Evolutionary conservation across 768 basidiomycete genomes (phyloP).

Genomic region (Tephrocybe sp.): DNA sequence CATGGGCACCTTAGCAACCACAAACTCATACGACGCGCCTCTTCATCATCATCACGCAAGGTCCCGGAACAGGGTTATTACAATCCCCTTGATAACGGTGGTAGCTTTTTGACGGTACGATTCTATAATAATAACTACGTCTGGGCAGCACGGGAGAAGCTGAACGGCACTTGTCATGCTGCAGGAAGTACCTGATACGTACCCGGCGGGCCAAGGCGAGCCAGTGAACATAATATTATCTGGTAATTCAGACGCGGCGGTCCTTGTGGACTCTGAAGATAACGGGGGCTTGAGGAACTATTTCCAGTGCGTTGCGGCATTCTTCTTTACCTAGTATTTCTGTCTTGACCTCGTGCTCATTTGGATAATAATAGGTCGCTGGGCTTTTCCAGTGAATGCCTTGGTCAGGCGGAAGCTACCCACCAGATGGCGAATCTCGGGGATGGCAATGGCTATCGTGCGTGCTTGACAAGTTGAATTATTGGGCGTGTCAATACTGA

Average conservation of each 20-base stretch:
- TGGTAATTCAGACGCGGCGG: constrained; percentile 67
- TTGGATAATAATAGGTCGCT: constrained; percentile 49
- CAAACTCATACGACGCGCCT: constrained; percentile 11
- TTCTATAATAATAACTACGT: constrained; percentile 9
- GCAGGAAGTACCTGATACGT: constrained; percentile 57
- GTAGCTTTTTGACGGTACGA: constrained; percentile 72
- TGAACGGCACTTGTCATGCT: background rate
- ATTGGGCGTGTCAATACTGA: background rate
- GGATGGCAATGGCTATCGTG: constrained; percentile 75
- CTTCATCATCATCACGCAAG: constrained; percentile 24
- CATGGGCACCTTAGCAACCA: constrained; percentile 9
- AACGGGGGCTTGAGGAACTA: constrained; percentile 83
- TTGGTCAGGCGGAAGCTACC: constrained; percentile 76
- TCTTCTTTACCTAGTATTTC: background rate
- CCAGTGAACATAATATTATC: constrained; percentile 85
- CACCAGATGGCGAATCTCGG: constrained; percentile 78
- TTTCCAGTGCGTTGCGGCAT: constrained; percentile 77
- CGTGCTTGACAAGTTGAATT: constrained; percentile 26
- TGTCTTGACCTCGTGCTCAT: background rate
- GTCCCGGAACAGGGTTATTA: constrained; percentile 61
- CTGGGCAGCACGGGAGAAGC: background rate
- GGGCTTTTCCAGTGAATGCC: constrained; percentile 74
- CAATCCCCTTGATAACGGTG: constrained; percentile 55
- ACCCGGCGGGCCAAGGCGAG: constrained; percentile 76
- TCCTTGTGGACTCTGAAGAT: constrained; percentile 57